Evolutionary conservation across 495 filamentous ascomycete genomes (phyloP), one percentile per base, ranked within the genome.

Genomic region (Aspergillus ellipticus): DNA sequence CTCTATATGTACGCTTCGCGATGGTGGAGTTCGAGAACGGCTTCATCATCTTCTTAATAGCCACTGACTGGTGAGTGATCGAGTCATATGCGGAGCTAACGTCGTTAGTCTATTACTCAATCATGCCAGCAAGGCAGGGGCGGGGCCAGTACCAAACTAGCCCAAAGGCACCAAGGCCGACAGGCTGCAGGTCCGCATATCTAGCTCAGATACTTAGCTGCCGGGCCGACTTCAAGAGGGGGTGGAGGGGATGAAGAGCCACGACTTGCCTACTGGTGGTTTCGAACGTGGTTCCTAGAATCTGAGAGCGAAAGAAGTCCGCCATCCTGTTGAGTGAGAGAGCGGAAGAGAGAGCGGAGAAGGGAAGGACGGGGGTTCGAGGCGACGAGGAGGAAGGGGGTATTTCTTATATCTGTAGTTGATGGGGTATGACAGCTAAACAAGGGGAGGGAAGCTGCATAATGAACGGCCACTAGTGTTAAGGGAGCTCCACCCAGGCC

Each of bases 11-110:
- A 61, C 94, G 81, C 80, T 98, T 97, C 11, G 94, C 92, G 43
- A 97, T 76, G 28, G 97, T 92, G 8, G 93, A 89, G 9, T 92
- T 97, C 79, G 89, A 93, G 75, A 98, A 98, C 3, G 94, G 94
- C 80, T 97, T 97, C 94, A 98, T 97, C 69, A 98, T 98, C 80
- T 98, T 98, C 82, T 98, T 98, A 67, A 98, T 90, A 16, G 94
- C 94, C 51, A 98, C 94, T 66, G 88, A 86, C 69, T 96, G 90
- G 63, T 80, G 85, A 47, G 93, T 96, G 65, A 98, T 89, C 78
- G 96, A 89, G 72, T 98, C 94, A 75, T 89, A 91, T 53, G 94
- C 95, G 42, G 94, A 96, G 74, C 94, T 98, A 19, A 39, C 19
- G 4, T 31, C 51, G 56, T 53, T 42, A 43, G 13, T 13, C 13